phyloP scores from a whole-genome alignment of 495 filamentous ascomycete species.

The Trichoderma reesei region DNA sequence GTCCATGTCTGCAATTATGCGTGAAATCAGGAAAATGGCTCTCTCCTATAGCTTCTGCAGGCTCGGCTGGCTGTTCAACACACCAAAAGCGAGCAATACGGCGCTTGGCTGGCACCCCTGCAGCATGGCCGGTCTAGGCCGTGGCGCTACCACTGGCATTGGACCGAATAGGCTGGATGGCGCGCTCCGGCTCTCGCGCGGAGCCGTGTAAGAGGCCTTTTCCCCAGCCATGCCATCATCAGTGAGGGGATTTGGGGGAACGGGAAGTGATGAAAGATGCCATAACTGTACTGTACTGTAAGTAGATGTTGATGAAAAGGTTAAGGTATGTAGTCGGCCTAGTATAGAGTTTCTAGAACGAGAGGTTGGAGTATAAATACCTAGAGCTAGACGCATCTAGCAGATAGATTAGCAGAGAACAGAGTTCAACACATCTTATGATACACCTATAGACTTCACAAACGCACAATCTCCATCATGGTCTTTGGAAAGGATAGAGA shows the following conservation, averaged over 20 bases:
- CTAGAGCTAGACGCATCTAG: not conserved
- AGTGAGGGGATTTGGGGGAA: not conserved
- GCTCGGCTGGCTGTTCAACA: not conserved
- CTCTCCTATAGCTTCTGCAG: not conserved
- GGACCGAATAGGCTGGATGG: not conserved
- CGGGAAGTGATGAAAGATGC: not conserved
- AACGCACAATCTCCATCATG: not conserved
- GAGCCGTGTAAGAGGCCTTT: not conserved
- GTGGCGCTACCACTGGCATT: not conserved
- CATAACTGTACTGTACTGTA: not conserved
- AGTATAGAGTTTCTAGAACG: not conserved
- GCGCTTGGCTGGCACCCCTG: not conserved
- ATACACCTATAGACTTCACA: too few relatives aligned
- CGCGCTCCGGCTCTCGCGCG: not conserved
- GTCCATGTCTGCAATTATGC: too few relatives aligned
- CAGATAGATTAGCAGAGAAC: not conserved
- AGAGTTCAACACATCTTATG: too few relatives aligned
- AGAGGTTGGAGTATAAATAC: not conserved
- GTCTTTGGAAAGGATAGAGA: not conserved
- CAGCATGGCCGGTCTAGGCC: not conserved
- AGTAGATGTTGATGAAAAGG: not conserved
- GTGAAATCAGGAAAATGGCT: too few relatives aligned
- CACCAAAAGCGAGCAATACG: slow-evolving; percentile 1
- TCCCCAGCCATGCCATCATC: not conserved
- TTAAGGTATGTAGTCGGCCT: not conserved